phyloP scores from a whole-genome alignment of 164 flowering plant species.

The Piper longum region DNA sequence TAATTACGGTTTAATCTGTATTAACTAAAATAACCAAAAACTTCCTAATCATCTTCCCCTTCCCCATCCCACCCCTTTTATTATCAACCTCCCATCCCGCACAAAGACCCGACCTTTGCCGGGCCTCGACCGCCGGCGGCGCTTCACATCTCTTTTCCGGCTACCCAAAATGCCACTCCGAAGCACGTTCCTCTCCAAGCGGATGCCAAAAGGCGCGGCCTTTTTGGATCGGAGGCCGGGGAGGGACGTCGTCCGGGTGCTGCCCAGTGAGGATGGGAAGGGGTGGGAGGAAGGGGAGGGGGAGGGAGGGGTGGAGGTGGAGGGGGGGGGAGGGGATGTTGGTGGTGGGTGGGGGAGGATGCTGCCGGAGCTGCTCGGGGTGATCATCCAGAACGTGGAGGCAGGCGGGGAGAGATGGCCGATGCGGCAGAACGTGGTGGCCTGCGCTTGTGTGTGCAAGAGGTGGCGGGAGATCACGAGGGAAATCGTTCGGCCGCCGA shows the following conservation, averaged over 20 bases:
- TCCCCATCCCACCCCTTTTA: too few species aligned
- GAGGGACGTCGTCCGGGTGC: neutral
- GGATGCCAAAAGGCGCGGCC: neutral
- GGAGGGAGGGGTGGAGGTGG: constrained; percentile 3
- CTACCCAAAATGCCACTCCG: constrained; percentile 5
- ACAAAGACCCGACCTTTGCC: neutral
- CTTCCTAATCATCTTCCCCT: too few species aligned
- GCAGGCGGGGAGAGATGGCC: constrained; percentile 62
- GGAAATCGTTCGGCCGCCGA: constrained; percentile 17
- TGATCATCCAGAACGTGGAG: constrained; percentile 63
- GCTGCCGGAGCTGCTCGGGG: constrained; percentile 74
- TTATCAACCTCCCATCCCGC: too few species aligned
- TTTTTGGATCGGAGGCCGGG: neutral
- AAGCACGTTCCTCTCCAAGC: neutral
- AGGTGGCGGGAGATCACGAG: constrained; percentile 54
- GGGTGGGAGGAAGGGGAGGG: neutral
- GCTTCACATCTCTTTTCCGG: neutral
- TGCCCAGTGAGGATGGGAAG: constrained; percentile 1
- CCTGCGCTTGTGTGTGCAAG: constrained; percentile 79
- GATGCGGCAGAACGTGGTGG: constrained; percentile 47
- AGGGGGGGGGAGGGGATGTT: neutral
- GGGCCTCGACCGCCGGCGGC: neutral
- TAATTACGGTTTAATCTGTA: too few species aligned
- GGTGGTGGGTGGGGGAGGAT: constrained; percentile 35
- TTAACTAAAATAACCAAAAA: too few species aligned